These are phyloP conservation scores for Castanea crenata DNA, from an alignment of 306 rosid species.

Conservation along the genomic window DNA sequence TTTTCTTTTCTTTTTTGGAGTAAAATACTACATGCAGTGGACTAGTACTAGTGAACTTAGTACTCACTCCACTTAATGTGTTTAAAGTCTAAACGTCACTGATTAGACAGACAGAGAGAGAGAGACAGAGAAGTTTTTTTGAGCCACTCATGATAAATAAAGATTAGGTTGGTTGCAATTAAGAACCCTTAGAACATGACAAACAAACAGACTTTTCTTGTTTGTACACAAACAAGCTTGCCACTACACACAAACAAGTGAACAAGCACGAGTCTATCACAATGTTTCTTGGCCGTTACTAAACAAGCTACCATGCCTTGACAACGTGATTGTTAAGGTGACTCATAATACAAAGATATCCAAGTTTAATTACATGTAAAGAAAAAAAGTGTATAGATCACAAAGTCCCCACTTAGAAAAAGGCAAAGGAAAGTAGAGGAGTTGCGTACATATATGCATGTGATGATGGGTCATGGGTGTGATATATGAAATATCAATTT, in stretches of 20 bases:
- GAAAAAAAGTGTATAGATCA: too few relatives aligned
- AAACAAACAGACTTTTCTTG: neutral
- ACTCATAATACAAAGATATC: neutral
- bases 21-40: neutral
- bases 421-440: too few relatives aligned
- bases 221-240: neutral
- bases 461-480: too few relatives aligned
- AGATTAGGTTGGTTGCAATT: conserved; percentile 29
- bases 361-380: neutral
- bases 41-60: conserved; percentile 29
- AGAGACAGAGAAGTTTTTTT: too few relatives aligned
- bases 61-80: conserved; percentile 26
- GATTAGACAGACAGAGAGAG: too few relatives aligned
- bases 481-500: too few relatives aligned
- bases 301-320: conserved; percentile 6
- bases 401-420: too few relatives aligned
- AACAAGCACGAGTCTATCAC: too few relatives aligned
- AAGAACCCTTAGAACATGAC: conserved; percentile 19
- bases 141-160: conserved; percentile 13
- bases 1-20: too few relatives aligned
- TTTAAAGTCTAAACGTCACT: too few relatives aligned
- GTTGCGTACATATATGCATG: too few relatives aligned
- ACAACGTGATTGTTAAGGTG: neutral
- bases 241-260: neutral
- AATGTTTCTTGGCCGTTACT: neutral